A percentile compares a stretch with the other conserved stretches of the same genome.
Conservation (phyloP, 805 yeast genomes). For the Cyberlindnera americana region DNA sequence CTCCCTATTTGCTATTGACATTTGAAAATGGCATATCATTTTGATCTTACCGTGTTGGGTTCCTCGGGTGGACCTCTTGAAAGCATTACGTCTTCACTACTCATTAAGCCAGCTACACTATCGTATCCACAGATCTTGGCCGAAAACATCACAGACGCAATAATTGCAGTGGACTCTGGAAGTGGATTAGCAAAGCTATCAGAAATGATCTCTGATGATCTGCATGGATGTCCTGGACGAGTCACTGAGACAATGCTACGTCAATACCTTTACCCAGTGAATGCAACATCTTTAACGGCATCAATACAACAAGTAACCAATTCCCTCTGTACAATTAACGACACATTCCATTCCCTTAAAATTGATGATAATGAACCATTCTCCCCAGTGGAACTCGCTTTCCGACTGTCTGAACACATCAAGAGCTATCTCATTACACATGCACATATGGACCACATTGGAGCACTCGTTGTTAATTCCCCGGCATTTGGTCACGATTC, state of each 20-base stretch:
- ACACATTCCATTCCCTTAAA: background rate
- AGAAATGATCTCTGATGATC: slow-evolving; percentile 33
- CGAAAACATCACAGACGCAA: slow-evolving; percentile 29
- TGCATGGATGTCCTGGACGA: slow-evolving; percentile 5
- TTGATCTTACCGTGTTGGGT: slow-evolving; percentile 68
- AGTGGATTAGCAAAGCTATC: slow-evolving; percentile 58
- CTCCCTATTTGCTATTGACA: no score
- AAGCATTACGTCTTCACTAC: slow-evolving; percentile 60
- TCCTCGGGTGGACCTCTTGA: slow-evolving; percentile 86
- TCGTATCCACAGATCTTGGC: slow-evolving; percentile 38
- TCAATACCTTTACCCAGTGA: slow-evolving; percentile 7
- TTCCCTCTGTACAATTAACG: background rate
- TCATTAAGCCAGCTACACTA: slow-evolving; percentile 53
- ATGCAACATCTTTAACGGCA: slow-evolving; percentile 7
- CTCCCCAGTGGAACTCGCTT: slow-evolving; percentile 32
- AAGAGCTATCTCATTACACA: slow-evolving; percentile 62
- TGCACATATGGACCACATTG: slow-evolving; percentile 79
- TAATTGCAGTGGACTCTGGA: slow-evolving; percentile 78
- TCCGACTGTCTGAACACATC: slow-evolving; percentile 34
- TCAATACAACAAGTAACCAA: slow-evolving; percentile 1
- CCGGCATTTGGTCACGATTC: slow-evolving; percentile 42
- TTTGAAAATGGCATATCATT: no score
- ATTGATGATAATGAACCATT: background rate
- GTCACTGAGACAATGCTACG: slow-evolving; percentile 12
- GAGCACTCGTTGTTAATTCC: slow-evolving; percentile 66